A percentile compares a stretch with the other conserved stretches of the same genome.
Evolutionary conservation across 768 basidiomycete genomes (phyloP).

Genomic region (Leccinum uliginosum): DNA sequence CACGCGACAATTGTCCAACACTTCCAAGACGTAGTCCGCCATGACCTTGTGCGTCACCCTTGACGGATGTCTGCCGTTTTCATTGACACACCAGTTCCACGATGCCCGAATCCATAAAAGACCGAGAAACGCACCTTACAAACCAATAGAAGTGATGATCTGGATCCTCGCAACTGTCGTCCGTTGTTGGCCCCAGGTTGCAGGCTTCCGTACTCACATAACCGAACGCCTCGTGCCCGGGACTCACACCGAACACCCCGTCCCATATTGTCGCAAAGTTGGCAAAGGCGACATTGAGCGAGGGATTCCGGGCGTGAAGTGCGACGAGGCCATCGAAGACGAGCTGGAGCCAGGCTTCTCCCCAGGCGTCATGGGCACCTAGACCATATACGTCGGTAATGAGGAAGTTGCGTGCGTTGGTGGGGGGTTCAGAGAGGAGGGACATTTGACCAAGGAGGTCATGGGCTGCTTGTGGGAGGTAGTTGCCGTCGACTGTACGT

Average conservation of each 20-base stretch:
- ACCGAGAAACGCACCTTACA: too few relatives aligned
- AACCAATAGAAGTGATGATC: too few relatives aligned
- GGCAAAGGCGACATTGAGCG: conserved; percentile 41
- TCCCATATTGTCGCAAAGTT: conserved; percentile 48
- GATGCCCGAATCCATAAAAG: not conserved
- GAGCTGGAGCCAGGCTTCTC: conserved; percentile 45
- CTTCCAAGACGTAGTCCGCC: conserved; percentile 47
- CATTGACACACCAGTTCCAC: not conserved
- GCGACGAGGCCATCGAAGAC: conserved; percentile 39
- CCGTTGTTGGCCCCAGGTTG: conserved; percentile 32
- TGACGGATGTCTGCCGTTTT: conserved; percentile 41
- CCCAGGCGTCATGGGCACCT: conserved; percentile 36
- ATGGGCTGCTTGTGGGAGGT: conserved; percentile 42
- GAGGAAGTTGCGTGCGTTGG: conserved; percentile 47
- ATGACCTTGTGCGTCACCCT: conserved; percentile 47
- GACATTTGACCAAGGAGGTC: conserved; percentile 42
- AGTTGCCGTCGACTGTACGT: conserved; percentile 39
- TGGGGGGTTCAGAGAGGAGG: conserved; percentile 45
- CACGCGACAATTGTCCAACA: conserved; percentile 31
- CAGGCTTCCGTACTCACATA: conserved; percentile 40
- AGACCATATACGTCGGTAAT: conserved; percentile 49
- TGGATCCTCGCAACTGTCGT: conserved; percentile 25
- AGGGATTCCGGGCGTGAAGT: conserved; percentile 29
- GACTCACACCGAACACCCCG: conserved; percentile 39
- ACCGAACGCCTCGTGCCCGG: conserved; percentile 47